Evolutionary conservation across 2,329 filamentous ascomycete species (phyloP).

Genomic region (Epichloe brachyelytri): DNA sequence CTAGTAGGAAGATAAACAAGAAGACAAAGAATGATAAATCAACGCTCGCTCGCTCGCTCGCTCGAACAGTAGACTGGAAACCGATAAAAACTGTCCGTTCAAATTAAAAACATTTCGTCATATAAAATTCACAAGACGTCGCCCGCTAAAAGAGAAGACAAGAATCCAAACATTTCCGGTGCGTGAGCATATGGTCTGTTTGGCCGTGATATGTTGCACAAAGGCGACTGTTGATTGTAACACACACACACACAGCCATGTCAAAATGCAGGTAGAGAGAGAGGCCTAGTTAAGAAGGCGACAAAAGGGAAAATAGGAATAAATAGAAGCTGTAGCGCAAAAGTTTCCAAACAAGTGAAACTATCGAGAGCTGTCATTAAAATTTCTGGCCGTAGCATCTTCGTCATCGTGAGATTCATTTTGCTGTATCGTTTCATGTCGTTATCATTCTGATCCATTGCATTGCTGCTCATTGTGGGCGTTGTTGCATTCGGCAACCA

Average conservation of each 20-base stretch:
- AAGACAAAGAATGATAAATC: neutral
- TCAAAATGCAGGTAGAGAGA: neutral
- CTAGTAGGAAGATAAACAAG: neutral
- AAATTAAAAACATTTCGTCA: neutral
- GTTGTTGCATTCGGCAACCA: conserved; percentile 65
- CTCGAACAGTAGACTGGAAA: neutral
- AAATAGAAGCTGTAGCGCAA: conserved; percentile 1
- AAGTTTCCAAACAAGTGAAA: conserved; percentile 6
- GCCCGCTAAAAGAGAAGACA: neutral
- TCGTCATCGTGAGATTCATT: conserved; percentile 24
- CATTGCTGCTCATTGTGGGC: conserved; percentile 29
- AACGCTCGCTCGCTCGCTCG: conserved; percentile 6
- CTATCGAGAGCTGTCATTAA: conserved; percentile 14
- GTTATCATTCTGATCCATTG: conserved; percentile 29
- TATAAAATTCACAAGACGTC: neutral
- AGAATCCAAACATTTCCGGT: neutral
- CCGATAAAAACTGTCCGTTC: too few species aligned
- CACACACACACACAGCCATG: neutral
- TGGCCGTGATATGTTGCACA: neutral
- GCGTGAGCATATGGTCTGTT: conserved; percentile 6
- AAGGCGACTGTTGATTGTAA: neutral
- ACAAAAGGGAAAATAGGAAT: conserved; percentile 6
- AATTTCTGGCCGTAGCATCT: conserved; percentile 12
- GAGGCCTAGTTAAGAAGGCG: too few species aligned
- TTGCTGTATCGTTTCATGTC: conserved; percentile 20